A percentile compares a stretch with the other conserved stretches of the same genome.
phyloP scores from a whole-genome alignment of 768 basidiomycete genomes.

The Rhodotorula diobovata region DNA sequence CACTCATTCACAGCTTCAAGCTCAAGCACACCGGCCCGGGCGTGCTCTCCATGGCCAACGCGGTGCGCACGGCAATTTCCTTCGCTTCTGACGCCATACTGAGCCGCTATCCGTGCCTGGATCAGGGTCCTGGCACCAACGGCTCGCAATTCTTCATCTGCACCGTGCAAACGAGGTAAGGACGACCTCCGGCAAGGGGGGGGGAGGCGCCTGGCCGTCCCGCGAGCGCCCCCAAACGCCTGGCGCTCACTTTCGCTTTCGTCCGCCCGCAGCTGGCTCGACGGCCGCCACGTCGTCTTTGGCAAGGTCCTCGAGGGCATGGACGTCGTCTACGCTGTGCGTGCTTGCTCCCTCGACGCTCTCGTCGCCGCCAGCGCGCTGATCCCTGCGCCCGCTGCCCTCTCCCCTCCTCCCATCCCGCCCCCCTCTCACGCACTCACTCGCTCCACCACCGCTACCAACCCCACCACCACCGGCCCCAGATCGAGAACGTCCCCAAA shows the following conservation, averaged over 20 bases:
- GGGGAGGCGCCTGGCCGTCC: too few relatives aligned
- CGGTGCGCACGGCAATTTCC: background rate
- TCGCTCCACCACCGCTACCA: too few relatives aligned
- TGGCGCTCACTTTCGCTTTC: background rate
- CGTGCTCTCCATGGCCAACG: constrained; percentile 80
- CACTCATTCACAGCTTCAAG: constrained; percentile 59
- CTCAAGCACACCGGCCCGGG: constrained; percentile 86
- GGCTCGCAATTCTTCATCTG: constrained; percentile 39
- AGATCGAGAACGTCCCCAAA: constrained; percentile 69
- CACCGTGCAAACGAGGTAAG: constrained; percentile 40
- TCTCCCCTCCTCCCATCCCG: background rate
- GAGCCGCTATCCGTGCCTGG: constrained; percentile 55
- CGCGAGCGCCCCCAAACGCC: background rate
- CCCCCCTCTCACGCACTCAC: too few relatives aligned
- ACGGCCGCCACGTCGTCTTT: constrained; percentile 57
- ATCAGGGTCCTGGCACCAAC: constrained; percentile 67
- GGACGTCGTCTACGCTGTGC: constrained; percentile 70
- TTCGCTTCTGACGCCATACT: constrained; percentile 52
- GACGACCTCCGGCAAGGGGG: too few relatives aligned
- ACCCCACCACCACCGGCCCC: background rate
- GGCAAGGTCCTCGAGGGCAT: constrained; percentile 88
- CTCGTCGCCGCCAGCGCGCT: constrained; percentile 38
- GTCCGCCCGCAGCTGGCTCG: constrained; percentile 24
- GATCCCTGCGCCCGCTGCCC: constrained; percentile 50
- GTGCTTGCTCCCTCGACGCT: background rate